Conservation (phyloP, 495 filamentous ascomycete genomes). For the Daldinia grandis region DNA sequence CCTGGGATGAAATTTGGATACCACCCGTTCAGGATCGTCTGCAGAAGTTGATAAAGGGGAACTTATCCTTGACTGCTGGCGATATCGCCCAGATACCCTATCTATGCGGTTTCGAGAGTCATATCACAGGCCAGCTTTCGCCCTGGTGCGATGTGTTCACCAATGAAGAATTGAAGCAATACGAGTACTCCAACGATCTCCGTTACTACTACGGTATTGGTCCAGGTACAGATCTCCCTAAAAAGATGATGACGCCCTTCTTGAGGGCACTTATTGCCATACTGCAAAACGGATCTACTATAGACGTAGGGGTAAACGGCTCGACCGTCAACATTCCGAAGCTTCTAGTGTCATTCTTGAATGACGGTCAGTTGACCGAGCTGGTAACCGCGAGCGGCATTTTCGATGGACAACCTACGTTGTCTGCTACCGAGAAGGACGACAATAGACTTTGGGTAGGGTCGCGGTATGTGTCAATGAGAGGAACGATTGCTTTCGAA, state of each 20-base stretch:
- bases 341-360: constrained; percentile 62
- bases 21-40: constrained; percentile 60
- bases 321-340: constrained; percentile 53
- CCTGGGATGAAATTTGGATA: constrained; percentile 58
- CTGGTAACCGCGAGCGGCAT: constrained; percentile 62
- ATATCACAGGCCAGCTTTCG: constrained; percentile 62
- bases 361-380: constrained; percentile 69
- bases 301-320: constrained; percentile 52
- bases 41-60: constrained; percentile 56
- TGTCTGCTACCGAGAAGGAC: constrained; percentile 53
- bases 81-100: constrained; percentile 66
- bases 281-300: constrained; percentile 56
- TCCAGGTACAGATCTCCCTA: constrained; percentile 58
- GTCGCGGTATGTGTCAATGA: constrained; percentile 63
- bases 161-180: constrained; percentile 59
- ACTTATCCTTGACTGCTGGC: constrained; percentile 57
- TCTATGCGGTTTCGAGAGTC: constrained; percentile 67
- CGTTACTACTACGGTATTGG: constrained; percentile 68
- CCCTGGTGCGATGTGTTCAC: constrained; percentile 65
- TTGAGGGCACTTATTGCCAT: constrained; percentile 58
- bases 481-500: constrained; percentile 64
- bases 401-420: constrained; percentile 56
- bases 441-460: constrained; percentile 50
- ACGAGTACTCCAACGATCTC: constrained; percentile 68
- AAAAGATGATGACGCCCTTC: constrained; percentile 60